Evolutionary conservation across 768 basidiomycete species (phyloP), one percentile per base, ranked within the genome.

Genomic region (Suillus bovinus): DNA sequence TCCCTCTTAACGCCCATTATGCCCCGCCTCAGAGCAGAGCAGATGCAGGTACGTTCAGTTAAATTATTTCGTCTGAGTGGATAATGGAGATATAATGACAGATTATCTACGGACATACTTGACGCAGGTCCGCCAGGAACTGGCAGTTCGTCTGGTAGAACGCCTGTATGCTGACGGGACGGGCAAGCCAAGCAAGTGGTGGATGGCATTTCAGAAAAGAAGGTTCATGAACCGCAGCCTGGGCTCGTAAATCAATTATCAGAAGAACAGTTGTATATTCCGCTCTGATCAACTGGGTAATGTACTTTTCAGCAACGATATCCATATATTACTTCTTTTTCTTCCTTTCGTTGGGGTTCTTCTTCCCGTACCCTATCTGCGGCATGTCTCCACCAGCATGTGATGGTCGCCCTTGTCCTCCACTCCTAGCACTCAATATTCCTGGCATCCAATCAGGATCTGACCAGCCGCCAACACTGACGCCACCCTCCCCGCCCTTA

Each of bases 161-260:
- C 82, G 87, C 58, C 79, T 99, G 55, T 99, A 99, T 74, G 93
- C 89, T 42, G 94, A 96, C 73, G 95, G 95, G 6, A 90, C 91
- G 4, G 90, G 90, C 62, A 96, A 93, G 74, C 96, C 97, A 6
- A 97, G 91, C 82, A 99, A 99, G 77, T 99, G 97, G 97, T 99
- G 97, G 97, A 96, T 98, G 94, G 91, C 93, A 24, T 99, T 99
- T 87, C 94, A 96, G 77, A 98, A 97, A 85, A 85, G 96, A 72
- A 86, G 93, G 29, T 94, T 94, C 85, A 94, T 94, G 93, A 93
- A 93, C 79, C 88, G 93, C 72, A 93, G 91, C 75, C 75, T 94
- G 73, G 88, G 86, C 62, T 83, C 84, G 71, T 90, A 81, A 77
- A 65, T 55, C 42, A 4, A n/a, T n/a, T n/a, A n/a, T n/a, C n/a